Base-by-base conservation (phyloP, 2,329 filamentous ascomycete species). In the Ceratocystis cacaofunesta region DNA sequence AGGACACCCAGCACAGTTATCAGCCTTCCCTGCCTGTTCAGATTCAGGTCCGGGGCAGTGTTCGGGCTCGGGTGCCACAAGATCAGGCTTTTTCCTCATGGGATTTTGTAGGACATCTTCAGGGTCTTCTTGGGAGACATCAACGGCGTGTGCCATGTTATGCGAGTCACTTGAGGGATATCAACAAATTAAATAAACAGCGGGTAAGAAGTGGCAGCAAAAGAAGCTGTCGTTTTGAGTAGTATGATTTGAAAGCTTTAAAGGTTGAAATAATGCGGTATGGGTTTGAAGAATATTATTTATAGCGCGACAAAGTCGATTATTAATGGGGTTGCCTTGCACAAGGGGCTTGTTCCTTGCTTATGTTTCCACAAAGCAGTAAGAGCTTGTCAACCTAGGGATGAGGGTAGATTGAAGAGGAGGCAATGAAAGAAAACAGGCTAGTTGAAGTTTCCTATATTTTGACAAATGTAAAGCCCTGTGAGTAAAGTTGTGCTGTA, bases 51-150 rank as follows among this genome's bases (percentile, higher is more conserved):
- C 94, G 2, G 92, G 92, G 72, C 94, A 99, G 79, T 97, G 92
- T 76, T 97, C 91, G 78, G 92, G 92, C 73, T 97, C 92, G 50
- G 94, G 92, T 22, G 94, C 94, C 69, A 97, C 89, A 64, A 99
- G 87, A 69, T 90, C 82, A 1, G 92, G 91, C 52, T 89, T 86
- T 83, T 30, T 22, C 63, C 88, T 86, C 83, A 79, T 75, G 6
- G 89, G 88, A 72, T 89, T 87, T 70, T 85, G 79, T 70, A 95
- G 78, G 68, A 91, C 87, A 67, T 90, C 86, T 68, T 86, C 80
- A 63, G 86, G 79, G 48, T 81, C 74, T 64, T 82, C 81, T 62
- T 87, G 82, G 77, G 68, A 64, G 32, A 69, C 36, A 32, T 95
- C 88, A 57, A 95, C 78, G 28, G 88, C 90, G 19, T 90, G 90